phyloP scores from a whole-genome alignment of 768 basidiomycete species.

The Albatrellus ellisii region DNA sequence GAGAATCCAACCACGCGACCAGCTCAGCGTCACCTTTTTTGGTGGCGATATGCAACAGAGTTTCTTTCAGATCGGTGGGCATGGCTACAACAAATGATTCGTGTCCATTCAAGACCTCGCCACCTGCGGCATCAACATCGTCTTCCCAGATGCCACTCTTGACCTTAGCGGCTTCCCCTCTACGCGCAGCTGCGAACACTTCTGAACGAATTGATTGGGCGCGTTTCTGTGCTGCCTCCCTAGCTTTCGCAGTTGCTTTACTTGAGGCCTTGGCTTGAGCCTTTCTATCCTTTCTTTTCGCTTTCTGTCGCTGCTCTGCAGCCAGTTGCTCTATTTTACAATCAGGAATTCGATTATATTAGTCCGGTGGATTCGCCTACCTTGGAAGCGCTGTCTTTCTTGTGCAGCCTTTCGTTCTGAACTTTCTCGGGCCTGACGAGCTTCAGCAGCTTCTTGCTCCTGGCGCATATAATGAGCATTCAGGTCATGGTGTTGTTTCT shows the following conservation, averaged over 20 bases:
- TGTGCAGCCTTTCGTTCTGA: conserved; percentile 31
- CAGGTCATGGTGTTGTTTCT: conserved; percentile 17
- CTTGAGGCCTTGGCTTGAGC: conserved; percentile 36
- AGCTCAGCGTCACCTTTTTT: conserved; percentile 40
- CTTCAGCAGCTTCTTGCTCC: conserved; percentile 41
- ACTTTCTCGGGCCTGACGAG: conserved; percentile 37
- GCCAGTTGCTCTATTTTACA: conserved; percentile 30
- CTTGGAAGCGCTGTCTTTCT: conserved; percentile 36
- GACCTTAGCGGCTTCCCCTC: conserved; percentile 31
- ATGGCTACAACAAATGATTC: conserved; percentile 32
- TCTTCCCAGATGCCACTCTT: conserved; percentile 53
- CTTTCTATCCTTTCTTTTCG: conserved; percentile 41
- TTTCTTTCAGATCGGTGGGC: conserved; percentile 48
- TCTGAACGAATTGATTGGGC: conserved; percentile 44
- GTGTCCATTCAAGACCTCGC: conserved; percentile 47
- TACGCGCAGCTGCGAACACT: conserved; percentile 53
- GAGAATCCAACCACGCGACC: conserved; percentile 57
- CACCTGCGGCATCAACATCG: conserved; percentile 56
- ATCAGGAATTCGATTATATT: conserved; percentile 3
- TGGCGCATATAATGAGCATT: conserved; percentile 37
- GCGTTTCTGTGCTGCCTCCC: conserved; percentile 31
- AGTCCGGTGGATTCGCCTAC: conserved; percentile 19
- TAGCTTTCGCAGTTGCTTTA: conserved; percentile 35
- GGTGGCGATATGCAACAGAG: conserved; percentile 56
- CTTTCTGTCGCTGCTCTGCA: conserved; percentile 45